Percentiles rank a stretch among this genome's conserved stretches.
These are phyloP conservation scores for Arctium lappa DNA, from an alignment of 129 eudicot species.

Conservation along the genomic window DNA sequence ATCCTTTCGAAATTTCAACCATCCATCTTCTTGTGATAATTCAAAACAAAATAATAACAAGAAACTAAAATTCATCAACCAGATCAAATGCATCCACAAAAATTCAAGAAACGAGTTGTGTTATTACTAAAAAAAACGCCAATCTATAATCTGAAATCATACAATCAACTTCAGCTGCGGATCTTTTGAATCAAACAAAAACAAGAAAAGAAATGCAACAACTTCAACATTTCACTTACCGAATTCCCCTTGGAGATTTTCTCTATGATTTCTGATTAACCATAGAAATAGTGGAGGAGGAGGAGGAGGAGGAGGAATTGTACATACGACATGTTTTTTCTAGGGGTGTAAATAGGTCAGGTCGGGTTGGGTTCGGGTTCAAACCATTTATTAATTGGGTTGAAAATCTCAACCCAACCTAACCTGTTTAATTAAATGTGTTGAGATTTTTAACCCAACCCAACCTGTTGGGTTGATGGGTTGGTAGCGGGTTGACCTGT, in stretches of 20 bases:
- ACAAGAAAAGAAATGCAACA: not conserved
- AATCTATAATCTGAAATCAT: conserved; percentile 8
- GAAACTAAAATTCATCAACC: not conserved
- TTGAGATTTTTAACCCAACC: no score
- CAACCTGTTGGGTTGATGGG: no score
- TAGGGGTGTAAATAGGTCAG: no score
- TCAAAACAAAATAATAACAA: not conserved
- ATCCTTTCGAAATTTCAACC: not conserved
- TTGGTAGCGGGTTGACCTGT: no score
- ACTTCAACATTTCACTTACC: conserved; percentile 52
- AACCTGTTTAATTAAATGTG: no score
- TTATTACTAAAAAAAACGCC: conserved; percentile 11
- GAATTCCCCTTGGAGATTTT: conserved; percentile 10
- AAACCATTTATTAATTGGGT: no score
- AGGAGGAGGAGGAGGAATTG: not conserved
- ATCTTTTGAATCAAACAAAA: conserved; percentile 1
- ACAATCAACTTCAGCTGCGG: conserved; percentile 17
- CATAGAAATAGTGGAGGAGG: not conserved
- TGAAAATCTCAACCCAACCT: no score
- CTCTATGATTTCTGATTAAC: conserved; percentile 7
- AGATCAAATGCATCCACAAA: conserved; percentile 21
- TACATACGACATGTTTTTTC: conserved; percentile 29
- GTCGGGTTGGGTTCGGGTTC: no score
- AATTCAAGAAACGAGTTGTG: conserved; percentile 2
- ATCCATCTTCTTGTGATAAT: not conserved